Percentiles rank a stretch among this genome's conserved stretches.
These are phyloP conservation scores for Geotrichum ghanense DNA, from an alignment of 805 yeast genomes.

Conservation along the genomic window DNA sequence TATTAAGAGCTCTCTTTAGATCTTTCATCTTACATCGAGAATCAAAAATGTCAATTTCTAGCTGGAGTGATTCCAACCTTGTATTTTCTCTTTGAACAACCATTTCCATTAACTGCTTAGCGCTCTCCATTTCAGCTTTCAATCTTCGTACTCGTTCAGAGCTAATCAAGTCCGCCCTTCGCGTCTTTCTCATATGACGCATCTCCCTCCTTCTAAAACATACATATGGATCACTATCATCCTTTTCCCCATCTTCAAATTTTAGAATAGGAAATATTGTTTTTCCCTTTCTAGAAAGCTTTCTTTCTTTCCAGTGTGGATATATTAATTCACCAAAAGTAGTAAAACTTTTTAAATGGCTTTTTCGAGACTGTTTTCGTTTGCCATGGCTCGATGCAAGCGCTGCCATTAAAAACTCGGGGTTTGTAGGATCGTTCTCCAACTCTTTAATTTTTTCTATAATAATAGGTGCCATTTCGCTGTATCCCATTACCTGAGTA, in stretches of 20 bases:
- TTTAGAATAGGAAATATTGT: constrained; percentile 63
- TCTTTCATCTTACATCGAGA: constrained; percentile 60
- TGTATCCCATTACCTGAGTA: constrained; percentile 53
- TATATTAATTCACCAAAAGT: constrained; percentile 58
- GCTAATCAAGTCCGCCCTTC: constrained; percentile 86
- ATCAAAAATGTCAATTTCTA: constrained; percentile 59
- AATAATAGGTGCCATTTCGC: constrained; percentile 50
- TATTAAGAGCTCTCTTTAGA: constrained; percentile 61
- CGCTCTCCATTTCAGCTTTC: constrained; percentile 65
- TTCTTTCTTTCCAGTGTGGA: constrained; percentile 70
- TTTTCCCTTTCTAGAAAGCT: constrained; percentile 58
- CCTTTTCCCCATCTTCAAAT: constrained; percentile 82
- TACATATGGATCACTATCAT: constrained; percentile 87
- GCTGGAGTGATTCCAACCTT: constrained; percentile 47
- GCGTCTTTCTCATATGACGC: constrained; percentile 89
- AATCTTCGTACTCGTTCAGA: constrained; percentile 69
- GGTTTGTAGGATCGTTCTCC: constrained; percentile 41
- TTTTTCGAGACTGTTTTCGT: constrained; percentile 11
- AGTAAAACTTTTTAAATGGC: constrained; percentile 14
- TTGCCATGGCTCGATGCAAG: constrained; percentile 12
- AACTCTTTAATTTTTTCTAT: constrained; percentile 29
- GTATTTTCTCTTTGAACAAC: constrained; percentile 67
- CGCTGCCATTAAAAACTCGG: constrained; percentile 20
- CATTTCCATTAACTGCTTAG: constrained; percentile 53
- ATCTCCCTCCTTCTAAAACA: constrained; percentile 93